Percentiles rank a stretch among this genome's conserved stretches.
Conservation (phyloP, 441 rosid species). For the Lagerstroemia fauriei region DNA sequence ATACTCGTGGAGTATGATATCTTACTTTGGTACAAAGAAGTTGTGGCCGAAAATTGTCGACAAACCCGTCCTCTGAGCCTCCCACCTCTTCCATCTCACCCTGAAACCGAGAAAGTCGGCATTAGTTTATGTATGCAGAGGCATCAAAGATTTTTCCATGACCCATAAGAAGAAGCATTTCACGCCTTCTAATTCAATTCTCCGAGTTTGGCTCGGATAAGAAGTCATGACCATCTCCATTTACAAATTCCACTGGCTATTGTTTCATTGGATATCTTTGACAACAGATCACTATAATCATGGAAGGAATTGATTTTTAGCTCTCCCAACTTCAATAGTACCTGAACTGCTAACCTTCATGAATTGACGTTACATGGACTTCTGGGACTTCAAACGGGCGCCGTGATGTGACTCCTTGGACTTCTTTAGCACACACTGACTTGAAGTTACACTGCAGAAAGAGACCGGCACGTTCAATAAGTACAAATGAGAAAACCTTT, state of each 20-base stretch:
- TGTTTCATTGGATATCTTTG: not conserved
- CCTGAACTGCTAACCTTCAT: not conserved
- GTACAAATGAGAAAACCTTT: not conserved
- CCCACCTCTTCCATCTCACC: no score
- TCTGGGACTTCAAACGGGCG: not conserved
- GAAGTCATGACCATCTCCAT: not conserved
- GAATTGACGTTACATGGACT: no score
- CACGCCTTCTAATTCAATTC: not conserved
- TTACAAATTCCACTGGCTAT: not conserved
- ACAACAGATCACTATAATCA: not conserved
- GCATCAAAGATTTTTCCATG: no score
- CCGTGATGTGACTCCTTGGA: not conserved
- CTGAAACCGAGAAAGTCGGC: no score
- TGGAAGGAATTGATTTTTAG: not conserved
- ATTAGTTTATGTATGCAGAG: no score
- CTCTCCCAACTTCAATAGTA: not conserved
- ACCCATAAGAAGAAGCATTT: not conserved
- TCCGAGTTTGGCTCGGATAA: no score
- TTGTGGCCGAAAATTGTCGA: no score
- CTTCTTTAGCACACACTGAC: not conserved
- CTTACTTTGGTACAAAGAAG: no score
- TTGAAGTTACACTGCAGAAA: constrained; percentile 6
- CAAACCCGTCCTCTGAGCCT: no score
- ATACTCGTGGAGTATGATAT: no score
- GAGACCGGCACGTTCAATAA: not conserved